A percentile compares a stretch with the other conserved stretches of the same genome.
Evolutionary conservation across 1,139 yeast species (phyloP).

Genomic region (Wickerhamomyces sp.): DNA sequence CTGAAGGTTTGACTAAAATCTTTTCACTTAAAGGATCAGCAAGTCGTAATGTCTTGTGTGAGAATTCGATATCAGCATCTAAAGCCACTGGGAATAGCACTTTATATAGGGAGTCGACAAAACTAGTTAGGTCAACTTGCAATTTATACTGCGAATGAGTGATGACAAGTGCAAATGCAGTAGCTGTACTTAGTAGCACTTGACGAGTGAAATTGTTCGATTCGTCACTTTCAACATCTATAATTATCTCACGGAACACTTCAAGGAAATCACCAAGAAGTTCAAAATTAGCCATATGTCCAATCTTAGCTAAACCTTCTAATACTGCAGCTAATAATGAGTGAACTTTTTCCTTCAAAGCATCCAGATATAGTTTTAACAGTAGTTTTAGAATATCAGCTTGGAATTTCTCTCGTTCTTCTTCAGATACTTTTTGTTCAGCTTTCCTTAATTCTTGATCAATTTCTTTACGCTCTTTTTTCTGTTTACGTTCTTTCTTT

Average conservation of each 20-base stretch:
- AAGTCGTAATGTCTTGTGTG: slow-evolving; percentile 73
- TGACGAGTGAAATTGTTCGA: slow-evolving; percentile 46
- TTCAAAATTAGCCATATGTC: slow-evolving; percentile 90
- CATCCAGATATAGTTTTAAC: slow-evolving; percentile 70
- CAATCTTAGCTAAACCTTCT: slow-evolving; percentile 87
- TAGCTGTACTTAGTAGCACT: slow-evolving; percentile 74
- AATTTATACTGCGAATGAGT: slow-evolving; percentile 68
- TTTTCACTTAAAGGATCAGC: slow-evolving; percentile 63
- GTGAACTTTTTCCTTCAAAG: slow-evolving; percentile 58
- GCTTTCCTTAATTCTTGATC: slow-evolving; percentile 88
- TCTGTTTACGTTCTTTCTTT: slow-evolving; percentile 79
- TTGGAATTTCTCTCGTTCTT: slow-evolving; percentile 81
- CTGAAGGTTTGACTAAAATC: slow-evolving; percentile 57
- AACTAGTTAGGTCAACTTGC: slow-evolving; percentile 61
- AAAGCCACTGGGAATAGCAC: slow-evolving; percentile 62
- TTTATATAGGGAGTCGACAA: slow-evolving; percentile 68
- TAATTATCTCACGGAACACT: slow-evolving; percentile 76
- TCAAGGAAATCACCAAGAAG: slow-evolving; percentile 88
- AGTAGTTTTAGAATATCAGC: slow-evolving; percentile 76
- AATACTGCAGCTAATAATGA: slow-evolving; percentile 81
- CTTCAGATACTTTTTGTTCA: slow-evolving; percentile 80
- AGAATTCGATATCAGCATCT: slow-evolving; percentile 82
- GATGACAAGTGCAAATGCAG: slow-evolving; percentile 82
- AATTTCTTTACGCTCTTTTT: slow-evolving; percentile 81
- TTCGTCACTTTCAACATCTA: slow-evolving; percentile 43